These are phyloP conservation scores for Amanita pseudoporphyria DNA, from an alignment of 768 basidiomycete genomes.

Conservation along the genomic window DNA sequence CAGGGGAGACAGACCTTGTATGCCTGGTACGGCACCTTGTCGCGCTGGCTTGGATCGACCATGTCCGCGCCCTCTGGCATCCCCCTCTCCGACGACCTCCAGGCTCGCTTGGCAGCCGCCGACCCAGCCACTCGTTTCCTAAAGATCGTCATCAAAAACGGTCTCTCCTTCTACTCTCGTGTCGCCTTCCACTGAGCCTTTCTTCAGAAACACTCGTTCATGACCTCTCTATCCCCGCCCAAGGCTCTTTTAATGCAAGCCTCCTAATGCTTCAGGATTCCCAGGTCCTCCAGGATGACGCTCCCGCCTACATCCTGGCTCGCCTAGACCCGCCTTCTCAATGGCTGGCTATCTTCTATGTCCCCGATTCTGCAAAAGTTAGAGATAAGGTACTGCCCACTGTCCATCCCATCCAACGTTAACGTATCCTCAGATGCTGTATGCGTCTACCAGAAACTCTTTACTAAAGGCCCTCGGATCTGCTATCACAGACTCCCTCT, in stretches of 20 bases:
- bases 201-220: conserved; percentile 58
- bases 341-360: conserved; percentile 73
- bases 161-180: conserved; percentile 28
- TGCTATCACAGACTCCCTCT: conserved; percentile 64
- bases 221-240: conserved; percentile 37
- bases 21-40: neutral
- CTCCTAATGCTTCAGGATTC: conserved; percentile 42
- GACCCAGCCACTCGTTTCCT: conserved; percentile 53
- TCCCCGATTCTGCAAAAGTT: conserved; percentile 74
- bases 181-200: conserved; percentile 13
- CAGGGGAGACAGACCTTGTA: neutral
- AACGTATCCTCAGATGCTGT: conserved; percentile 59
- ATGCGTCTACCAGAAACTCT: conserved; percentile 67
- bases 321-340: conserved; percentile 51
- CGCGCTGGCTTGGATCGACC: too few relatives aligned
- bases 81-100: conserved; percentile 47
- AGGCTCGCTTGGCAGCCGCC: conserved; percentile 47
- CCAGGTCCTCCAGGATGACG: conserved; percentile 42
- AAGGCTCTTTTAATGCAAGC: conserved; percentile 52
- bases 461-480: conserved; percentile 71
- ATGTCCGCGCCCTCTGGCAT: conserved; percentile 79
- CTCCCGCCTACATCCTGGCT: conserved; percentile 70
- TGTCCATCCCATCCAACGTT: neutral
- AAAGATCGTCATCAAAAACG: conserved; percentile 68
- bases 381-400: conserved; percentile 58